Evolutionary conservation across 495 filamentous ascomycete species (phyloP).

Genomic region (Penicillium bialowiezense): DNA sequence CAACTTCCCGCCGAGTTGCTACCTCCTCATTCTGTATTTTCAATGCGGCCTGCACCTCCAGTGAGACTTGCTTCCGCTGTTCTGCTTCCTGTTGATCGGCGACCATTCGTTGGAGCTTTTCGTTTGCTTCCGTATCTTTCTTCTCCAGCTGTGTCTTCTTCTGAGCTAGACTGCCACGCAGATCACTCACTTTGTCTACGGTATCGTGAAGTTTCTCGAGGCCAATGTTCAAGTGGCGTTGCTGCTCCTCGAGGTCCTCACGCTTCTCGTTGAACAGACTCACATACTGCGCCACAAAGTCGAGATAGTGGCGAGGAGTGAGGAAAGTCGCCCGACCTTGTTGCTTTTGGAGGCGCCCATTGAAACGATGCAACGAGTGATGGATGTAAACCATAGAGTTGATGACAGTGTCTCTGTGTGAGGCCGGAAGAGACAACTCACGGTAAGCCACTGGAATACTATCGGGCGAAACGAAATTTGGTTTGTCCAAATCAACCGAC

Average conservation of each 20-base stretch:
- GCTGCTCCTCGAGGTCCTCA: conserved; percentile 96
- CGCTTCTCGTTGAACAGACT: conserved; percentile 97
- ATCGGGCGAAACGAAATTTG: conserved; percentile 82
- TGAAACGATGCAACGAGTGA: conserved; percentile 88
- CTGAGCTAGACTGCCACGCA: conserved; percentile 82
- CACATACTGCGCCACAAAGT: conserved; percentile 98
- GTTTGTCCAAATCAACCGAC: conserved; percentile 87
- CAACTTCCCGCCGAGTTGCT: conserved; percentile 75
- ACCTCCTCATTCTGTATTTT: conserved; percentile 91
- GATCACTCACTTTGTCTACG: conserved; percentile 93
- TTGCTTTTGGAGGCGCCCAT: conserved; percentile 82
- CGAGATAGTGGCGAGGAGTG: conserved; percentile 93
- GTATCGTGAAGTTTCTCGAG: conserved; percentile 97
- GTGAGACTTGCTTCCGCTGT: conserved; percentile 78
- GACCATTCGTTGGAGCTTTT: conserved; percentile 95
- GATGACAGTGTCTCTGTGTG: conserved; percentile 84
- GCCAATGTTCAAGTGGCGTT: conserved; percentile 95
- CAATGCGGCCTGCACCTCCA: conserved; percentile 82
- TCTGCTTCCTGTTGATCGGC: conserved; percentile 95
- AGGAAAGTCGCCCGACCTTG: conserved; percentile 88
- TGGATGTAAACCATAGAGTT: conserved; percentile 99
- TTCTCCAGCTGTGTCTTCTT: conserved; percentile 91
- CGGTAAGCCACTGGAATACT: conserved; percentile 89
- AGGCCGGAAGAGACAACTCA: conserved; percentile 76
- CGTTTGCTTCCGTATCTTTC: conserved; percentile 93